These are phyloP conservation scores for Andrographis paniculata DNA, from an alignment of 305 asterid species.

Conservation along the genomic window DNA sequence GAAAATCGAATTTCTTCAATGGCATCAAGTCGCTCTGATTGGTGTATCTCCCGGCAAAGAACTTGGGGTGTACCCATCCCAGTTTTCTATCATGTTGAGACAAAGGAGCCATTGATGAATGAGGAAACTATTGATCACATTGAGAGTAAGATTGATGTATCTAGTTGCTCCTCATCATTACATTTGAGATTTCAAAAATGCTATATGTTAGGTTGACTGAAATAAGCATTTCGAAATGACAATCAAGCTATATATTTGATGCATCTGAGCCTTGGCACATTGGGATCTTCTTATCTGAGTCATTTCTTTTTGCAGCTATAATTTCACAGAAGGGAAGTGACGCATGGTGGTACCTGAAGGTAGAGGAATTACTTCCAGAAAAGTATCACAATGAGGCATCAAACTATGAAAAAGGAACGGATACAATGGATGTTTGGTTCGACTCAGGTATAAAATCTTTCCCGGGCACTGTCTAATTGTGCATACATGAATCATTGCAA, in stretches of 20 bases:
- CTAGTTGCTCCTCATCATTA: background rate
- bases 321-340: conserved; percentile 92
- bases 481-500: too few species aligned
- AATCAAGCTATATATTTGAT: conserved; percentile 1
- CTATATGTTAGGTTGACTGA: too few species aligned
- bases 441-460: conserved; percentile 64
- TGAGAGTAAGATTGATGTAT: conserved; percentile 27
- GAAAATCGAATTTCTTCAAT: conserved; percentile 81
- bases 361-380: conserved; percentile 93
- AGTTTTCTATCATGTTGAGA: conserved; percentile 75
- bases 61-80: conserved; percentile 99
- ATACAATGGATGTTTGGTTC: conserved; percentile 99
- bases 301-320: conserved; percentile 55
- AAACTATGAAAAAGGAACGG: conserved; percentile 72
- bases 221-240: background rate
- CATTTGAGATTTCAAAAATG: background rate
- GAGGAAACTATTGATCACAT: conserved; percentile 76
- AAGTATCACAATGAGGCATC: conserved; percentile 70
- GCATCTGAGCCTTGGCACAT: conserved; percentile 4
- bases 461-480: too few species aligned
- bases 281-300: conserved; percentile 7
- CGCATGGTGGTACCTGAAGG: conserved; percentile 98
- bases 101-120: conserved; percentile 88
- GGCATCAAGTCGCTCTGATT: conserved; percentile 93
- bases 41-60: conserved; percentile 99